These are phyloP conservation scores for Euphorbia tirucalli DNA, from an alignment of 345 rosid genomes.

Conservation along the genomic window DNA sequence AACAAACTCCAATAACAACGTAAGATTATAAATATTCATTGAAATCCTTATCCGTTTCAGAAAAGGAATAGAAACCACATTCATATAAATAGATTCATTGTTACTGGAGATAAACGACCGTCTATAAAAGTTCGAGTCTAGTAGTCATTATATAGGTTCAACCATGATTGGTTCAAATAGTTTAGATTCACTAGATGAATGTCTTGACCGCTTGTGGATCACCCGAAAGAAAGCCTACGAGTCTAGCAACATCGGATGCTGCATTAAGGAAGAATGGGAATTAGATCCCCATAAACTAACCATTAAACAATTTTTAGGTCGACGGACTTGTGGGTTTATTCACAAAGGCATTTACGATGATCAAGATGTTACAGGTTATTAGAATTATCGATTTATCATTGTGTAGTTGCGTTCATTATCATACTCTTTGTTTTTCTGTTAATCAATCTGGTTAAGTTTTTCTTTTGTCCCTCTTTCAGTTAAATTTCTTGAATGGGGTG, in stretches of 20 bases:
- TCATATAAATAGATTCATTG: too few species aligned
- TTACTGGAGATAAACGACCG: too few species aligned
- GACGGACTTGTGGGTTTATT: neutral
- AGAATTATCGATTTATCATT: too few species aligned
- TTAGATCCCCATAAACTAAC: neutral
- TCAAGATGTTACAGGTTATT: neutral
- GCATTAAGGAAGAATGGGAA: neutral
- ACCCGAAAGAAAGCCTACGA: neutral
- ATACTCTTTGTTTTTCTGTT: too few species aligned
- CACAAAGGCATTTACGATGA: neutral
- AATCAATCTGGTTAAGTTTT: too few species aligned
- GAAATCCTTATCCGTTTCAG: too few species aligned
- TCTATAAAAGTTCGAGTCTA: too few species aligned
- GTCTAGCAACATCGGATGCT: neutral
- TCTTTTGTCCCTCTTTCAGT: neutral
- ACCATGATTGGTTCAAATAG: neutral
- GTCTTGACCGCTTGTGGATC: neutral
- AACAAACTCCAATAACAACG: too few species aligned
- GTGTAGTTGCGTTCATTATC: too few species aligned
- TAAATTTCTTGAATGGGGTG: neutral
- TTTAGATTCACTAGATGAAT: neutral
- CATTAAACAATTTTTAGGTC: neutral
- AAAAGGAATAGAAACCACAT: too few species aligned
- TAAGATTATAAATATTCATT: too few species aligned
- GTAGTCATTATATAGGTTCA: neutral